Percentiles rank a stretch among this genome's conserved stretches.
Conservation (phyloP, 2,329 filamentous ascomycete genomes). For the Alternaria sp. region DNA sequence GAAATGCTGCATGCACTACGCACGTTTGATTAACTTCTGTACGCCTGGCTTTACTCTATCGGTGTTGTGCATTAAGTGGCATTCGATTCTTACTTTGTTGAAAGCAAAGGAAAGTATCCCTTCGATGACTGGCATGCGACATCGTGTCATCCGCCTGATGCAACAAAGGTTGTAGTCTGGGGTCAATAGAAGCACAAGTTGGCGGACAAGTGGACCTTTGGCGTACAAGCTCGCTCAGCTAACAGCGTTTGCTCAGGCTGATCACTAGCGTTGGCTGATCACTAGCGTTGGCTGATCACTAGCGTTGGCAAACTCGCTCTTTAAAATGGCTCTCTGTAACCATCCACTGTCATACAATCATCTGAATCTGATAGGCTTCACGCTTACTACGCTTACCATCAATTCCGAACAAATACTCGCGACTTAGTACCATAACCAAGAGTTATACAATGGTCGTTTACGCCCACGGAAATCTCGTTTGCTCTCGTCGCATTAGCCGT, state of each 20-base stretch:
- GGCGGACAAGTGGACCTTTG: too few relatives aligned
- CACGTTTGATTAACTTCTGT: neutral
- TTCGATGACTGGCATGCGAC: neutral
- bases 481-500: conserved; percentile 61
- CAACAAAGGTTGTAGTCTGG: neutral
- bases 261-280: neutral
- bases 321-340: too few relatives aligned
- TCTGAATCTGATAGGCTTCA: too few relatives aligned
- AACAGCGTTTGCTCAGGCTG: neutral
- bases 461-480: conserved; percentile 64
- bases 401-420: neutral
- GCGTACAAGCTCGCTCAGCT: neutral
- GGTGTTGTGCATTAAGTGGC: too few relatives aligned
- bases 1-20: neutral
- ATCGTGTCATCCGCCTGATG: neutral
- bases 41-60: neutral
- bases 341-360: too few relatives aligned
- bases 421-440: neutral
- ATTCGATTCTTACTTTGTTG: neutral
- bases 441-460: conserved; percentile 67
- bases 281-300: too few relatives aligned
- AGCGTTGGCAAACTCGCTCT: too few relatives aligned
- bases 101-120: neutral
- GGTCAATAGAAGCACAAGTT: too few relatives aligned
- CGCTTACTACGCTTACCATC: neutral